These are phyloP conservation scores for Oryza punctata DNA, from an alignment of 176 grass and related monocot species.

Conservation along the genomic window DNA sequence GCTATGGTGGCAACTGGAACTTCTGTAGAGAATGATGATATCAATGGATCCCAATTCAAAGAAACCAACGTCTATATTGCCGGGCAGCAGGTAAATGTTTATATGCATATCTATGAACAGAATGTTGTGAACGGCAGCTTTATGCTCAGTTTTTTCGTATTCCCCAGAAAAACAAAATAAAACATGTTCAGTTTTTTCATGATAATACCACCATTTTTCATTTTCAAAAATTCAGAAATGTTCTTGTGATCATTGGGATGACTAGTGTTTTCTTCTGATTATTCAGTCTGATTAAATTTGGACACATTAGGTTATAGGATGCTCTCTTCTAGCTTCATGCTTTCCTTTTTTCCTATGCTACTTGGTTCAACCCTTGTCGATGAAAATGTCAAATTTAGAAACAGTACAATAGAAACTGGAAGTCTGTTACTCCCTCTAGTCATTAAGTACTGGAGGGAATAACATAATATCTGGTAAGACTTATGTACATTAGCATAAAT, in stretches of 20 bases:
- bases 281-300: neutral
- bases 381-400: neutral
- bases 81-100: constrained; percentile 57
- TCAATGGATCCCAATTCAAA: constrained; percentile 67
- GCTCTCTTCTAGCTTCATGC: neutral
- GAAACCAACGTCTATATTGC: constrained; percentile 86
- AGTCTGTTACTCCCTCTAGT: neutral
- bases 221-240: constrained; percentile 14
- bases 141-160: neutral
- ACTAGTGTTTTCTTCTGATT: neutral
- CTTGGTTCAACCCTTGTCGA: neutral
- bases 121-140: neutral
- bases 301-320: neutral
- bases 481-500: neutral
- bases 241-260: constrained; percentile 5
- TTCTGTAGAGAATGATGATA: constrained; percentile 62
- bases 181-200: neutral
- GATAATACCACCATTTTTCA: neutral
- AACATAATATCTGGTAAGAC: neutral
- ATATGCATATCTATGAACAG: constrained; percentile 7
- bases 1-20: constrained; percentile 49
- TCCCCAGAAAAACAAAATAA: no score
- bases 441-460: neutral
- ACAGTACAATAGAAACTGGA: neutral
- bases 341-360: neutral